Conservation (phyloP, 2,329 filamentous ascomycete species). For the Nemania diffusa region DNA sequence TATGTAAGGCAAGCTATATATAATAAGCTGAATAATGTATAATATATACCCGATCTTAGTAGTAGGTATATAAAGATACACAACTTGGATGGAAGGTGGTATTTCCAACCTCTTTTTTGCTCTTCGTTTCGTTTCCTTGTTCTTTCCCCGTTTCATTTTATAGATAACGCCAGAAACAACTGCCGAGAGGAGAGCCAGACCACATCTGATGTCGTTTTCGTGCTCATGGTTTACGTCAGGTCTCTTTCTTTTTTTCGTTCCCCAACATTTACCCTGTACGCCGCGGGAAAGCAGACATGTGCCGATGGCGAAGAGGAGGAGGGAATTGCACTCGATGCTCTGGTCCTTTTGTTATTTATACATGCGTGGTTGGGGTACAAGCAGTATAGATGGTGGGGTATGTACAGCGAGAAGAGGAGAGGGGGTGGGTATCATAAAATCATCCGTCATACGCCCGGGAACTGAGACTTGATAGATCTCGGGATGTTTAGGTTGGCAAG, state of each 20-base stretch:
- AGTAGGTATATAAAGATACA: constrained; percentile 1
- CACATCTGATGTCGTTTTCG: constrained; percentile 4
- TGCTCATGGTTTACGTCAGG: neutral
- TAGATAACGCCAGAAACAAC: constrained; percentile 25
- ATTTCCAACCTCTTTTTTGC: constrained; percentile 37
- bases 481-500: neutral
- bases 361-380: neutral
- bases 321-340: neutral
- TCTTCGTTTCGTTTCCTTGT: neutral
- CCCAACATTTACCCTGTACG: neutral
- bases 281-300: constrained; percentile 2
- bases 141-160: neutral
- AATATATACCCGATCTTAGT: neutral
- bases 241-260: neutral
- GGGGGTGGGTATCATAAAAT: constrained; percentile 25
- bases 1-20: neutral
- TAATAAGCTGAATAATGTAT: neutral
- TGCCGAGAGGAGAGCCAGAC: neutral
- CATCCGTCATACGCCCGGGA: constrained; percentile 8
- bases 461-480: neutral
- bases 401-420: constrained; percentile 28
- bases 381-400: constrained; percentile 3
- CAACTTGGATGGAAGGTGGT: constrained; percentile 32
- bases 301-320: neutral
- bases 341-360: constrained; percentile 16